Evolutionary conservation across 176 grass and related monocot species (phyloP).

Genomic region (Chloris gayana): DNA sequence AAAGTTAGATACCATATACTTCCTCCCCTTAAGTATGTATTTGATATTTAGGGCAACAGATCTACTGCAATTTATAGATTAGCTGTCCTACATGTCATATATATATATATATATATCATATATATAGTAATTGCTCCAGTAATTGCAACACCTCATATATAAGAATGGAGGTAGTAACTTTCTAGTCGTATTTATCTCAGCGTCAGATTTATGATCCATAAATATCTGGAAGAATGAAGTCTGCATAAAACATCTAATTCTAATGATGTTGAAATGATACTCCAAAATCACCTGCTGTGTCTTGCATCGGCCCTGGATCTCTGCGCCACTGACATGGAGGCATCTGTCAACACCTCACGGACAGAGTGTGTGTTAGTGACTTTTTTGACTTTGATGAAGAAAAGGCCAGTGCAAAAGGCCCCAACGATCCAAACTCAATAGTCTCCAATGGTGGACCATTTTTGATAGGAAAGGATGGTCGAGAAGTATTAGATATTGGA

Average conservation of each 20-base stretch:
- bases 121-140: too few species aligned
- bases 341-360: constrained; percentile 2
- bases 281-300: constrained; percentile 46
- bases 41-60: not conserved
- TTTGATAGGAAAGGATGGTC: not conserved
- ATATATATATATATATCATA: too few species aligned
- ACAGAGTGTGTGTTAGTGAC: not conserved
- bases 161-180: not conserved
- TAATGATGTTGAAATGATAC: not conserved
- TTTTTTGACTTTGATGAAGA: constrained; percentile 37
- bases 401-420: constrained; percentile 50
- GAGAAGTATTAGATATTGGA: constrained; percentile 19
- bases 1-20: not conserved
- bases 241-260: constrained; percentile 1
- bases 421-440: constrained; percentile 68
- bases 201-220: not conserved
- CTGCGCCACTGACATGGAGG: constrained; percentile 20
- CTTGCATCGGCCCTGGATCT: not conserved
- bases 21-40: not conserved
- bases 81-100: not conserved
- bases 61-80: not conserved
- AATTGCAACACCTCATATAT: too few species aligned
- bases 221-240: not conserved
- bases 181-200: not conserved
- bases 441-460: constrained; percentile 18